Evolutionary conservation across 805 yeast genomes (phyloP).

Genomic region (Brettanomyces sp.): DNA sequence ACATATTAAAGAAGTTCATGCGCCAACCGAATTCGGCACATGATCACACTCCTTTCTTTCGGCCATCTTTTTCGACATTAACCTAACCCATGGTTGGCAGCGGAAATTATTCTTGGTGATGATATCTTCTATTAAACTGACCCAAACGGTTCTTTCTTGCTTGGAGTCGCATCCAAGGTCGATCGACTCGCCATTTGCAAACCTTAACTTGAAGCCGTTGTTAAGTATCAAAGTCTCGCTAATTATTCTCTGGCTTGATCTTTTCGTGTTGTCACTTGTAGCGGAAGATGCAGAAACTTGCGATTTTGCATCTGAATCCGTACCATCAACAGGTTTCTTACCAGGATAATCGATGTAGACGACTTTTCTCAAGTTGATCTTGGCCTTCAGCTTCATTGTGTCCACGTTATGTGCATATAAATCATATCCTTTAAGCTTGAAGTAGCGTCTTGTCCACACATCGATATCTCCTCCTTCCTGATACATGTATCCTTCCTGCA

Average conservation of each 20-base stretch:
- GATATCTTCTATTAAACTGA: constrained; percentile 44
- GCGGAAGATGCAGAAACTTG: background rate
- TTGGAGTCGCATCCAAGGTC: constrained; percentile 77
- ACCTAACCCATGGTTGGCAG: constrained; percentile 28
- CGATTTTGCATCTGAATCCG: constrained; percentile 7
- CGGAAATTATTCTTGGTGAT: constrained; percentile 29
- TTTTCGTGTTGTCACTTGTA: background rate
- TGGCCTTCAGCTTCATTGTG: constrained; percentile 60
- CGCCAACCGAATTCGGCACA: too few species aligned
- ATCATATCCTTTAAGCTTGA: constrained; percentile 61
- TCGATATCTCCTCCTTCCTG: constrained; percentile 91
- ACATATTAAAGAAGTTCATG: too few species aligned
- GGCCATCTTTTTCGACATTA: constrained; percentile 14
- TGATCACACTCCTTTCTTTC: too few species aligned
- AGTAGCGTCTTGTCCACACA: constrained; percentile 64
- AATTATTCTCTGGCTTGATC: constrained; percentile 38
- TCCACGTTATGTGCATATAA: constrained; percentile 70
- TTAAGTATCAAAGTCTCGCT: constrained; percentile 64
- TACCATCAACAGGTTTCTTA: constrained; percentile 10
- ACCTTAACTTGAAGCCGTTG: constrained; percentile 66
- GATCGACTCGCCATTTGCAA: constrained; percentile 73
- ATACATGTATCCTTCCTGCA: constrained; percentile 60
- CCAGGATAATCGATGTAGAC: constrained; percentile 39
- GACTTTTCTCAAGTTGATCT: constrained; percentile 66
- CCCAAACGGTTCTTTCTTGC: constrained; percentile 59